phyloP scores from a whole-genome alignment of 306 rosid genomes.

The Lathyrus aphaca region DNA sequence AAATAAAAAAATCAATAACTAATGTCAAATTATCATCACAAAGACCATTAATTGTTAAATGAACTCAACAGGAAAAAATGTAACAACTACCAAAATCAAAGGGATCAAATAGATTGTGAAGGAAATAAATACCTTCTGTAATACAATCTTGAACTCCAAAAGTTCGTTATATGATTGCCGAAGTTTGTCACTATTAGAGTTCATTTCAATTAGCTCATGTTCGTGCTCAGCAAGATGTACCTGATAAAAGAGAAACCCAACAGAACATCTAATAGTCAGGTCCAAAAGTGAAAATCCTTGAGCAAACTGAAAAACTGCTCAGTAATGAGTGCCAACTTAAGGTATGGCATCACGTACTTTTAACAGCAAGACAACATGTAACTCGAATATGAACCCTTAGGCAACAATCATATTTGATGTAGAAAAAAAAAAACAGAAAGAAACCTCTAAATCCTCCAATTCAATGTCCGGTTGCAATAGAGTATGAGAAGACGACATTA shows the following conservation, averaged over 20 bases:
- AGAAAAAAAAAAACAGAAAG: slow-evolving; percentile 37
- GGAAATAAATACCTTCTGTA: slow-evolving; percentile 72
- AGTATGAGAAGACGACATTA: slow-evolving; percentile 59
- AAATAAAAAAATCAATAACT: slow-evolving; percentile 10
- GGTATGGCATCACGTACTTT: slow-evolving; percentile 25
- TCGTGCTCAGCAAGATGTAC: slow-evolving; percentile 93
- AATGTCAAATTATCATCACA: slow-evolving; percentile 26
- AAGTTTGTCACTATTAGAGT: slow-evolving; percentile 87
- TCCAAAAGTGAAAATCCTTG: slow-evolving; percentile 38
- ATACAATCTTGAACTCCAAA: slow-evolving; percentile 91
- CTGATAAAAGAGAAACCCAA: slow-evolving; percentile 51
- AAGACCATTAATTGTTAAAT: slow-evolving; percentile 19
- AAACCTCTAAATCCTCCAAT: slow-evolving; percentile 91
- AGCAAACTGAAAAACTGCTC: slow-evolving; percentile 19
- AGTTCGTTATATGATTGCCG: slow-evolving; percentile 94
- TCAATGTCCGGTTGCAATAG: slow-evolving; percentile 74
- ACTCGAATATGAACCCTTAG: slow-evolving; percentile 32
- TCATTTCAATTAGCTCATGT: slow-evolving; percentile 91
- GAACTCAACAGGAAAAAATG: slow-evolving; percentile 30
- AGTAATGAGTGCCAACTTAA: slow-evolving; percentile 32
- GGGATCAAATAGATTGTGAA: slow-evolving; percentile 9
- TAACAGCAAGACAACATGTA: slow-evolving; percentile 39
- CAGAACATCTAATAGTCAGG: slow-evolving; percentile 37
- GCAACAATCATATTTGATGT: slow-evolving; percentile 25
- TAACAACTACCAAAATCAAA: slow-evolving; percentile 18